Evolutionary conservation across 2,329 filamentous ascomycete genomes (phyloP), one percentile per base, ranked within the genome.

Genomic region (Cladosporium sp.): DNA sequence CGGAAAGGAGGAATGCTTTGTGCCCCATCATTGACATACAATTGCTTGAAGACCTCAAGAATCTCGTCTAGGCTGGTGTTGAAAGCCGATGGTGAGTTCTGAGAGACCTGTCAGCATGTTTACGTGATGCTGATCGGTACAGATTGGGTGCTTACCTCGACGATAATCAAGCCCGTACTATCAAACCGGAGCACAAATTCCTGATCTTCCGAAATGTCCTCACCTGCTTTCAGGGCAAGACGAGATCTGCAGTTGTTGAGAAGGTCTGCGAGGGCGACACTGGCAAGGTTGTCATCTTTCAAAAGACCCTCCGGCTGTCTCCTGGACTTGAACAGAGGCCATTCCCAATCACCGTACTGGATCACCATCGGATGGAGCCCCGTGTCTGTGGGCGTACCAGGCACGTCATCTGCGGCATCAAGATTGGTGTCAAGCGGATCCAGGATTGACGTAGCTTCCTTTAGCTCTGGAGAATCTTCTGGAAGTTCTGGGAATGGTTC

Each of bases 1-100:
- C 62, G 65, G 63, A 84, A 83, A n/a, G 87, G 75, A 15, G 83
- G 80, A 32, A 81, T 77, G 20, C 77, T 70, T 53, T 78, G 72
- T 39, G 76, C 70, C 22, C 78, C 82, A 66, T 87, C 85, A 65
- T 88, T 85, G 32, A 76, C 76, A 62, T 81, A 78, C 45, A 89
- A 73, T 15, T 77, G 75, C 58, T 85, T 70, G 65, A 86, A 86
- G 45, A 87, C 68, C 53, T 83, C 77, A 58, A 88, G 71, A 44
- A 89, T 74, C 57, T 85, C 77, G 45, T 78, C 73, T 52, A 88
- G 73, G 48, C 80, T 79, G 60, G 81, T 71, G 64, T 77, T 72
- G 62, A 75, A 72, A 48, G 77, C 69, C 66, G 79, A 71, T 37
- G 71, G 68, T 42, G 79, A 82, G 66, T 79, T 77, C 80, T 84